Evolutionary conservation across 2,329 filamentous ascomycete species (phyloP).

Genomic region (Phaeomoniella chlamydospora): DNA sequence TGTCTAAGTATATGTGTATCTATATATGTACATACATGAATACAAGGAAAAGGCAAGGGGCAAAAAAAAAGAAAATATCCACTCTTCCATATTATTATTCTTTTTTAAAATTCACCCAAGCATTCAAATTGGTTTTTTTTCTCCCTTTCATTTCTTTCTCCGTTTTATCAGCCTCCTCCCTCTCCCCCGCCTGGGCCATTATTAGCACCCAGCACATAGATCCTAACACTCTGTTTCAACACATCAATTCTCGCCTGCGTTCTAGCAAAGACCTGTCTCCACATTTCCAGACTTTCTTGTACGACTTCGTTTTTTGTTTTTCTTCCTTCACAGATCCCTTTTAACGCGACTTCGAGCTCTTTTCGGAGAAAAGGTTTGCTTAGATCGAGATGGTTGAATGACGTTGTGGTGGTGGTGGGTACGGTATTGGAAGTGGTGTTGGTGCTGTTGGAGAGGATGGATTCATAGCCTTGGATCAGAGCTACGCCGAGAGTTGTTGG

Average conservation of each 20-base stretch:
- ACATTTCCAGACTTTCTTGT: conserved; percentile 71
- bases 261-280: conserved; percentile 71
- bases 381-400: conserved; percentile 58
- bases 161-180: no score
- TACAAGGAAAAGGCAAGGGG: no score
- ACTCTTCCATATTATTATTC: no score
- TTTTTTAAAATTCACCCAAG: no score
- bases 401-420: neutral
- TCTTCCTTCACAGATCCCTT: conserved; percentile 81
- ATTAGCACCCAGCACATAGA: neutral
- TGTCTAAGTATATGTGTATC: no score
- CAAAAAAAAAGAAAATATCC: no score
- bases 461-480: conserved; percentile 85
- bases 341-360: conserved; percentile 97
- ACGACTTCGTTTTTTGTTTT: conserved; percentile 63
- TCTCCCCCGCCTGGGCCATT: no score
- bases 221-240: conserved; percentile 42
- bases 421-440: neutral
- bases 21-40: no score
- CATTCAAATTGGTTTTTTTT: no score
- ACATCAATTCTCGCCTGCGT: conserved; percentile 60
- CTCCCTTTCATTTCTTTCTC: no score
- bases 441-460: conserved; percentile 58
- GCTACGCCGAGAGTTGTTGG: conserved; percentile 85
- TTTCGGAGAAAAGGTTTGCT: conserved; percentile 93